These are phyloP conservation scores for Hypomontagnella monticulosa DNA, from an alignment of 495 filamentous ascomycete genomes.

Conservation along the genomic window DNA sequence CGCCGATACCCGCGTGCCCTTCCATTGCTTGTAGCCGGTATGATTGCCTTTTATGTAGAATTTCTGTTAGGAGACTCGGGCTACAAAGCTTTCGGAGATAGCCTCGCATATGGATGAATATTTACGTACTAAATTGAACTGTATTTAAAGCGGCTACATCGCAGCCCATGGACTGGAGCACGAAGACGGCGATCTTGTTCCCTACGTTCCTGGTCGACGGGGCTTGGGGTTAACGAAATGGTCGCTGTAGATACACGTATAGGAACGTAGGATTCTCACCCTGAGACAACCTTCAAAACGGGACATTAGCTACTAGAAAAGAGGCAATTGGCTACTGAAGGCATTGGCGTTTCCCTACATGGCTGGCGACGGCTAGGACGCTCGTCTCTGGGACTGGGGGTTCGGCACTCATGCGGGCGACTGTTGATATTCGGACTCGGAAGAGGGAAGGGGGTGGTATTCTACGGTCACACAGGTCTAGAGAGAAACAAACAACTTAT, in stretches of 20 bases:
- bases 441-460: background rate
- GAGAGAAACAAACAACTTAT: background rate
- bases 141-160: slow-evolving; percentile 94
- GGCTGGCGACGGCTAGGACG: slow-evolving; percentile 94
- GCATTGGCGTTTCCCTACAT: slow-evolving; percentile 72
- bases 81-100: background rate
- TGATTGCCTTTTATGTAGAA: slow-evolving; percentile 76
- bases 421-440: background rate
- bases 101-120: background rate
- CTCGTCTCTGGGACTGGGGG: slow-evolving; percentile 80
- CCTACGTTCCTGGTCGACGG: slow-evolving; percentile 80
- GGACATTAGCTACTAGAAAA: slow-evolving; percentile 47
- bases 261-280: slow-evolving; percentile 63
- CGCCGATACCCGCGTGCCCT: slow-evolving; percentile 80
- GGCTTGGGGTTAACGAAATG: slow-evolving; percentile 30
- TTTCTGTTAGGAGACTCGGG: slow-evolving; percentile 8
- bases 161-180: slow-evolving; percentile 90
- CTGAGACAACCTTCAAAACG: slow-evolving; percentile 74
- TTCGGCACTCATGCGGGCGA: slow-evolving; percentile 51
- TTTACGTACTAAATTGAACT: slow-evolving; percentile 83
- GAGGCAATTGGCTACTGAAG: slow-evolving; percentile 30
- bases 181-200: slow-evolving; percentile 93
- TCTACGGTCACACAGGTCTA: slow-evolving; percentile 4
- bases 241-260: slow-evolving; percentile 15
- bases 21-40: slow-evolving; percentile 86